A percentile compares a stretch with the other conserved stretches of the same genome.
These are phyloP conservation scores for Beta lomatogona DNA, from an alignment of 179 eudicot species.

Conservation along the genomic window DNA sequence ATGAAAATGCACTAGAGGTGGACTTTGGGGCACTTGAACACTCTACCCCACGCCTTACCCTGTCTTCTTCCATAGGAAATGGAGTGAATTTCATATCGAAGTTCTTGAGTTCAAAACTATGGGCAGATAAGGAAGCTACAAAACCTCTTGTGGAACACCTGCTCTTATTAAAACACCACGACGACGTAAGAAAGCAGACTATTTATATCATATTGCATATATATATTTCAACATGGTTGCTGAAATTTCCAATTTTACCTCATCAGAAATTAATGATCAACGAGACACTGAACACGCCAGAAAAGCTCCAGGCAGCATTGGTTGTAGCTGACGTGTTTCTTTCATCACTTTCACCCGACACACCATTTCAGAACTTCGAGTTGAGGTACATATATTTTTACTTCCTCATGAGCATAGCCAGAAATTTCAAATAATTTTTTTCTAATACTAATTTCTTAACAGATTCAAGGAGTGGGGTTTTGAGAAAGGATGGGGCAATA, in stretches of 20 bases:
- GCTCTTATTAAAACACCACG: conserved; percentile 58
- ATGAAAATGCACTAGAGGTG: conserved; percentile 79
- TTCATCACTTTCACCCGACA: conserved; percentile 57
- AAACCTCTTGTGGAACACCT: conserved; percentile 81
- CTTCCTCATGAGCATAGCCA: not conserved
- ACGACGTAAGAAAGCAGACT: conserved; percentile 55
- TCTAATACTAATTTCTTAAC: conserved; percentile 14
- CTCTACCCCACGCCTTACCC: conserved; percentile 54
- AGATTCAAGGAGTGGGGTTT: conserved; percentile 92
- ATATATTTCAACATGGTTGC: not conserved
- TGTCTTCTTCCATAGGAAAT: conserved; percentile 83
- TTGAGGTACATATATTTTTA: conserved; percentile 45
- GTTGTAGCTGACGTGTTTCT: conserved; percentile 69
- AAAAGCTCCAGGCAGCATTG: conserved; percentile 69
- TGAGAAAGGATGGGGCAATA: conserved; percentile 94
- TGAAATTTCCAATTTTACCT: conserved; percentile 1
- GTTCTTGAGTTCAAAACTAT: conserved; percentile 58
- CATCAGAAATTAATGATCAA: conserved; percentile 88
- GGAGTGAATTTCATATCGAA: conserved; percentile 69
- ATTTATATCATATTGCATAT: not conserved
- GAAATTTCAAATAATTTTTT: not conserved
- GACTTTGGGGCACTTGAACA: conserved; percentile 86
- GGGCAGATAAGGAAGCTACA: conserved; percentile 60
- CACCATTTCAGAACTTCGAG: conserved; percentile 64
- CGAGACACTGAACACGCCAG: conserved; percentile 59